A percentile compares a stretch with the other conserved stretches of the same genome.
Evolutionary conservation across 2,329 filamentous ascomycete genomes (phyloP).

Genomic region (Beauveria brongniartii): DNA sequence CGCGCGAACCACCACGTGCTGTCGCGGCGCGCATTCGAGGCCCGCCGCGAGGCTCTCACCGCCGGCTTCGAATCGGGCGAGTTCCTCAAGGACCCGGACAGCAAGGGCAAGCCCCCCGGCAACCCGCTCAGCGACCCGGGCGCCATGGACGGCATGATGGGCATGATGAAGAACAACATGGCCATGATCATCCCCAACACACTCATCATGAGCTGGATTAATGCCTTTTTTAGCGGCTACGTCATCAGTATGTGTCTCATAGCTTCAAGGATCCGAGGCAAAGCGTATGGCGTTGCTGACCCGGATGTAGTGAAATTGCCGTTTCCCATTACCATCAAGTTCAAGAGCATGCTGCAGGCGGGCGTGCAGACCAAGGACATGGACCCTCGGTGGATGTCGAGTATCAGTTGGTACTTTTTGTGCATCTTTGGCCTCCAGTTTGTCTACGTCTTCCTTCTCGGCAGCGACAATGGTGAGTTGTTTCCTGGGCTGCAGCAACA

Average conservation of each 20-base stretch:
- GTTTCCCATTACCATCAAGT: conserved; percentile 95
- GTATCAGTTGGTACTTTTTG: conserved; percentile 97
- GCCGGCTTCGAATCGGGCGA: conserved; percentile 75
- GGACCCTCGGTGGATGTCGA: conserved; percentile 97
- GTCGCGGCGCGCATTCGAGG: conserved; percentile 66
- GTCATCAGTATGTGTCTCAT: conserved; percentile 64
- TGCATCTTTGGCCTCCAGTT: conserved; percentile 95
- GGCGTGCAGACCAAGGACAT: conserved; percentile 93
- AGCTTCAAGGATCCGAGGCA: too few species aligned
- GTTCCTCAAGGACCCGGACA: conserved; percentile 84
- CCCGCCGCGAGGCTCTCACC: conserved; percentile 73
- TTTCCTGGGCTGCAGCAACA: background rate
- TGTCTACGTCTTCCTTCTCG: conserved; percentile 93
- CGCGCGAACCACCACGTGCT: conserved; percentile 76
- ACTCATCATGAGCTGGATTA: conserved; percentile 99
- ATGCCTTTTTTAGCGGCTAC: conserved; percentile 96
- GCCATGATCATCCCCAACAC: conserved; percentile 99
- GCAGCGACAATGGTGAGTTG: conserved; percentile 82
- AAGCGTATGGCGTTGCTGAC: too few species aligned
- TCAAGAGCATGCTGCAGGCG: conserved; percentile 98
- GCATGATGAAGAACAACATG: conserved; percentile 99
- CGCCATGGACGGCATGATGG: conserved; percentile 99
- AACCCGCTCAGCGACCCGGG: conserved; percentile 95
- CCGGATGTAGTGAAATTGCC: conserved; percentile 73
- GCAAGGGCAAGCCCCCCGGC: conserved; percentile 74